A percentile compares a stretch with the other conserved stretches of the same genome.
These are phyloP conservation scores for Vinca minor DNA, from an alignment of 257 asterid species.

Conservation along the genomic window DNA sequence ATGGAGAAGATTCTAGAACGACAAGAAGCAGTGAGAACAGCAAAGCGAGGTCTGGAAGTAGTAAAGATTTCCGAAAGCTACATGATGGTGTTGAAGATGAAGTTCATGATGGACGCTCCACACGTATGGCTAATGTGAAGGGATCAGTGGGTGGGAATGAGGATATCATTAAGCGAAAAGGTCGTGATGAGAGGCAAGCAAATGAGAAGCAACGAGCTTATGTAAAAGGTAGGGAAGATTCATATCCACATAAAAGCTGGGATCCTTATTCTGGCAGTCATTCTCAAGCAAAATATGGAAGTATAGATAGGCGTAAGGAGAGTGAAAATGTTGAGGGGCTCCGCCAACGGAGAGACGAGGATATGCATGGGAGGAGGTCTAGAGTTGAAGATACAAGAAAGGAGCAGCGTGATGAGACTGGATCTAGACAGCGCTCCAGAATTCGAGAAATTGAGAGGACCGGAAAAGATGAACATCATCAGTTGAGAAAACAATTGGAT, in stretches of 20 bases:
- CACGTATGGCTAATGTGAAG: constrained; percentile 29
- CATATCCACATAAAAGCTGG: constrained; percentile 43
- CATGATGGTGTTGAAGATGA: constrained; percentile 53
- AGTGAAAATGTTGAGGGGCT: constrained; percentile 52
- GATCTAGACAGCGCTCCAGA: constrained; percentile 45
- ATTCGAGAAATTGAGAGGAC: constrained; percentile 56
- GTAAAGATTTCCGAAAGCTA: constrained; percentile 43
- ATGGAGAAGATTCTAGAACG: constrained; percentile 50
- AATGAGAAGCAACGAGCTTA: constrained; percentile 36
- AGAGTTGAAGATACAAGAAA: constrained; percentile 56
- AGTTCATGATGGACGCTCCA: constrained; percentile 47
- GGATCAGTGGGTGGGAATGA: constrained; percentile 40
- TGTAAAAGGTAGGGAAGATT: constrained; percentile 55
- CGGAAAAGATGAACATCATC: constrained; percentile 58
- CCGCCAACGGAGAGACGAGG: constrained; percentile 62
- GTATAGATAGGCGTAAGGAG: constrained; percentile 59
- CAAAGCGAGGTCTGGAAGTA: constrained; percentile 73
- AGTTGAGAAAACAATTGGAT: constrained; percentile 51
- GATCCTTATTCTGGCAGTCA: constrained; percentile 41
- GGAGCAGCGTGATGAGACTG: constrained; percentile 51
- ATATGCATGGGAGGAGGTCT: constrained; percentile 44
- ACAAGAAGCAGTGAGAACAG: constrained; percentile 65
- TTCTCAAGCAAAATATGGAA: constrained; percentile 40
- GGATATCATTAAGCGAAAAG: constrained; percentile 36
- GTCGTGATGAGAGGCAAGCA: constrained; percentile 55